These are phyloP conservation scores for Gyrodon lividus DNA, from an alignment of 768 basidiomycete species.

Conservation along the genomic window DNA sequence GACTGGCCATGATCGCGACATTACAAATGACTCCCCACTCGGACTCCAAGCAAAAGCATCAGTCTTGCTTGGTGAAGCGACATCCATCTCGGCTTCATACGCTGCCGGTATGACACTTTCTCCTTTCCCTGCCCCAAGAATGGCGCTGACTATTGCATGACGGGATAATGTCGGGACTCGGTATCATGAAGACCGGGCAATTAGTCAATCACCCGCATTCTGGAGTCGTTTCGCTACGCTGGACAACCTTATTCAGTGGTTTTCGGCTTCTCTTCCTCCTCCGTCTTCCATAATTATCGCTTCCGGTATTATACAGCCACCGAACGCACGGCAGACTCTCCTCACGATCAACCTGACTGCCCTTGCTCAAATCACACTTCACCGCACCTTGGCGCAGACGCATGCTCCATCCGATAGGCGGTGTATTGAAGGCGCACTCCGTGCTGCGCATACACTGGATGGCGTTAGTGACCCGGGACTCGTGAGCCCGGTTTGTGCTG, in stretches of 20 bases:
- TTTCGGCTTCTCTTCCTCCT: conserved; percentile 26
- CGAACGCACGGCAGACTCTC: conserved; percentile 4
- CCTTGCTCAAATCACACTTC: conserved; percentile 25
- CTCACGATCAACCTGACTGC: conserved; percentile 21
- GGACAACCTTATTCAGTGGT: conserved; percentile 44
- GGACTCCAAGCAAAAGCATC: conserved; percentile 29
- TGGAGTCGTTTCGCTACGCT: conserved; percentile 44
- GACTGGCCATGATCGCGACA: conserved; percentile 10
- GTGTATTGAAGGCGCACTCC: conserved; percentile 17
- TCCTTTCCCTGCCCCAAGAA: background rate
- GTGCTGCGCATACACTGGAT: conserved; percentile 15
- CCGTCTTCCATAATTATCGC: background rate
- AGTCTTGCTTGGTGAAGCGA: conserved; percentile 37
- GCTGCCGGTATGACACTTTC: conserved; percentile 24
- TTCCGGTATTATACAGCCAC: background rate
- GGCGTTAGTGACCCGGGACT: conserved; percentile 6
- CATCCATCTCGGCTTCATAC: conserved; percentile 26
- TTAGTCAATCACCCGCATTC: conserved; percentile 43
- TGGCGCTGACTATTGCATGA: background rate
- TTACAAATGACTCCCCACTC: conserved; percentile 2
- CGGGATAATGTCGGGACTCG: background rate
- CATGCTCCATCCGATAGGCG: conserved; percentile 13
- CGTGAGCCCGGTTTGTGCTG: conserved; percentile 20
- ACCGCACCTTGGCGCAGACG: conserved; percentile 17
- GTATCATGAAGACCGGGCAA: conserved; percentile 36